Evolutionary conservation across 1,139 yeast species (phyloP), one percentile per base, ranked within the genome.

Genomic region (Yamadazyma jaroonii): DNA sequence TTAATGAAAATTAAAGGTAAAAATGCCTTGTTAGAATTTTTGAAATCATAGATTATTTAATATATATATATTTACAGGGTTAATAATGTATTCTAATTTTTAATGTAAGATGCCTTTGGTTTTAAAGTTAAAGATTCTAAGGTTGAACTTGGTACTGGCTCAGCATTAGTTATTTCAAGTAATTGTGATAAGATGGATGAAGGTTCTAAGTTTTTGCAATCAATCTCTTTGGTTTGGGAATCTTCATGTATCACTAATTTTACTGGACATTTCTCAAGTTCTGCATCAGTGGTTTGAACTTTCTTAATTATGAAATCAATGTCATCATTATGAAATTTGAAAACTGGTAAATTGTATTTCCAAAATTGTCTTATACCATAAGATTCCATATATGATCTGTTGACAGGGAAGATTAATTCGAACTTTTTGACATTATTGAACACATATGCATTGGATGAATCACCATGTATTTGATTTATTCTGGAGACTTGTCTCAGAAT

Each of bases 251-350:
- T 56, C 13, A 60, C 53, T 24, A 71, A 52, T 40, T 57, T 61
- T 14, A 78, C 71, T 1, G 85, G 85, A 43, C 77, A 68, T 34
- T 64, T 57, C 31, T 62, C 67, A 25, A 71, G 72, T 26, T 69
- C 63, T 35, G 53, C 55, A 34, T 61, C 62, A 21, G 57, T 59
- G 38, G 78, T 72, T 25, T 64, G 62, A 31, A 83, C 68, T 47
- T 86, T 69, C 21, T 72, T 64, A 32, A 88, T 84, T 22, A 77
- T 70, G 42, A 87, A 79, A 25, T 78, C 74, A 25, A 85, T 56
- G 30, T 68, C 65, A 23, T 92, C 92, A 59, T 89, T 89, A 64
- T 87, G 90, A 61, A 85, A 89, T 56, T 81, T 84, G 42, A 89
- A 68, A 10, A 88, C 79, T 14, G 95, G 95, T 41, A 88, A 67